Evolutionary conservation across 2,329 filamentous ascomycete genomes (phyloP).

Genomic region (Camillea tinctor): DNA sequence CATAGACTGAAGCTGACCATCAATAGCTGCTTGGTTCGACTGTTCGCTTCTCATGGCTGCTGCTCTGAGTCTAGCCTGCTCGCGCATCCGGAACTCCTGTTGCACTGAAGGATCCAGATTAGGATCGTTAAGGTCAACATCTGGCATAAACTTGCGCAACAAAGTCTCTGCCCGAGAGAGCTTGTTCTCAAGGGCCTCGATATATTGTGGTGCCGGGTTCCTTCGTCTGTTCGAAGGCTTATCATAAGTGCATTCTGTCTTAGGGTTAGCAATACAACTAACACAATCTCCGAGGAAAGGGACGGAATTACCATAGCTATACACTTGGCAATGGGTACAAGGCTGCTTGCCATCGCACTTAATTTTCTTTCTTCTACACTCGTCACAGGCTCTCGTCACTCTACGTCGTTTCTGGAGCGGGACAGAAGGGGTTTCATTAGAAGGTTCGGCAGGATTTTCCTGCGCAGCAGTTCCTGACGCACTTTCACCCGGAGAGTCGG

Average conservation of each 20-base stretch:
- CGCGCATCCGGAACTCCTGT: constrained; percentile 62
- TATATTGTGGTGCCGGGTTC: constrained; percentile 89
- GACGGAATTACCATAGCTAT: constrained; percentile 78
- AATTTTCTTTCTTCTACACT: constrained; percentile 79
- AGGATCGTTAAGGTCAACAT: constrained; percentile 81
- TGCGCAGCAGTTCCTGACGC: constrained; percentile 35
- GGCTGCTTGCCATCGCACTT: constrained; percentile 86
- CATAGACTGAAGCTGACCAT: constrained; percentile 86
- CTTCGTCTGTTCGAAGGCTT: constrained; percentile 89
- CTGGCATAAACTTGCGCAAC: constrained; percentile 75
- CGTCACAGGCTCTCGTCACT: constrained; percentile 76
- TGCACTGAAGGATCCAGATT: constrained; percentile 75
- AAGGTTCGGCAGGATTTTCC: constrained; percentile 25
- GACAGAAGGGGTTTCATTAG: constrained; percentile 40
- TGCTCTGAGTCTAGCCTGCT: constrained; percentile 48
- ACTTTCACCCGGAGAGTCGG: constrained; percentile 39
- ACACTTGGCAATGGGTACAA: constrained; percentile 94
- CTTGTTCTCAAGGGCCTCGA: constrained; percentile 81
- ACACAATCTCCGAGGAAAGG: not conserved
- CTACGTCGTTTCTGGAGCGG: constrained; percentile 74
- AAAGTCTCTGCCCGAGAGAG: constrained; percentile 80
- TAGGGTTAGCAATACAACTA: constrained; percentile 22
- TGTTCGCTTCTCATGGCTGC: constrained; percentile 40
- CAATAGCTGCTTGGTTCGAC: constrained; percentile 39
- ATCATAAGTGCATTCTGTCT: constrained; percentile 86